Evolutionary conservation across 2,329 filamentous ascomycete genomes (phyloP).

Genomic region (Aureobasidium sp.): DNA sequence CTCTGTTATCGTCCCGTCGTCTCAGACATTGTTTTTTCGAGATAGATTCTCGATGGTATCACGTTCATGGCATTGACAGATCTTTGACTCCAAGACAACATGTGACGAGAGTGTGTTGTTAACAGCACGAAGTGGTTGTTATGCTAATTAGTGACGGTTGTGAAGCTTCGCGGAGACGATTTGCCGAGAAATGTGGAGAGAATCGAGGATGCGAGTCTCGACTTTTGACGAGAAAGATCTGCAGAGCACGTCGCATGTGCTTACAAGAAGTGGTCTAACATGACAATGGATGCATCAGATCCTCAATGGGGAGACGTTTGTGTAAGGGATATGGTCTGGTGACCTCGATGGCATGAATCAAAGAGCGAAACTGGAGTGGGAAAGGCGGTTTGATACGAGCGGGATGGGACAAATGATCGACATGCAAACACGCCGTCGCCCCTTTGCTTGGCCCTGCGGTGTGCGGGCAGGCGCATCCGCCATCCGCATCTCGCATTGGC

Average conservation of each 20-base stretch:
- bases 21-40: not conserved
- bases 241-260: not conserved
- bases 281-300: not conserved
- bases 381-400: constrained; percentile 5
- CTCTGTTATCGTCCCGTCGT: not conserved
- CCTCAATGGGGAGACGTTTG: not conserved
- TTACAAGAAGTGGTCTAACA: not conserved
- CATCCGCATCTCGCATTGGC: constrained; percentile 7
- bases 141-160: constrained; percentile 7
- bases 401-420: not conserved
- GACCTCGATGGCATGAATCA: not conserved
- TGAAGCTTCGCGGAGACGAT: not conserved
- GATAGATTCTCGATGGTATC: not conserved
- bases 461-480: constrained; percentile 1
- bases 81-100: not conserved
- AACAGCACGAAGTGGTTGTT: not conserved
- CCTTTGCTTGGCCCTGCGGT: constrained; percentile 6
- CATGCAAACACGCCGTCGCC: constrained; percentile 1
- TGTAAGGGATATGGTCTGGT: not conserved
- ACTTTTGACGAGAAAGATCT: not conserved
- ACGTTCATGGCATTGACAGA: not conserved
- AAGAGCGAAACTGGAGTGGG: not conserved
- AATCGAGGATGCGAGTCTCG: not conserved
- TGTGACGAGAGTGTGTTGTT: not conserved
- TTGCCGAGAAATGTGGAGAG: constrained; percentile 3